Base-by-base conservation (phyloP, 2,329 filamentous ascomycete genomes). In the Didymella keratinophila region DNA sequence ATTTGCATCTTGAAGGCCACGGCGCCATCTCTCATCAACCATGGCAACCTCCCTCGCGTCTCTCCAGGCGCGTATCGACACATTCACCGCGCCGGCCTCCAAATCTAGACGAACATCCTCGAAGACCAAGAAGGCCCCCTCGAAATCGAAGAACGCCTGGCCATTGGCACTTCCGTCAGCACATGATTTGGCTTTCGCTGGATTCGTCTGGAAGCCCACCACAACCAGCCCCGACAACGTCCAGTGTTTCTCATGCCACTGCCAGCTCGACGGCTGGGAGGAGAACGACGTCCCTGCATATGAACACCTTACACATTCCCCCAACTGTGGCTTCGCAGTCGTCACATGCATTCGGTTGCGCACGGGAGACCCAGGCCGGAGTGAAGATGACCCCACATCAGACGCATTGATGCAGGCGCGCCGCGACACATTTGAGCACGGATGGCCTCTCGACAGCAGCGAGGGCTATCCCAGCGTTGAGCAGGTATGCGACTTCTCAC, bases 211-310 rank as follows among this genome's bases (percentile, higher is more conserved):
- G 79, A 86, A 88, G 60, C 94, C 95, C 2, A 87, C 86, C 14
- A 82, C 86, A 50, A 84, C 86, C 45, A 91, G 88, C 71, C 89
- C 89, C 36, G 95, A 99, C 76, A 98, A 98, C 76, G 91, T 91
- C 46, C 86, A 87, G 66, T 99, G 95, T 76, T 98, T 96, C 77
- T 83, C 93, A 36, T 99, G 95, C 79, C 82, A 87, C 62, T 90
- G 92, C 74, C 87, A 89, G 54, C 84, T 99, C 12, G 93, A 96
- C 74, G 93, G 93, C 59, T 99, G 95, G 95, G 94, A 98, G 70
- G 84, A 89, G 37, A 87, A 88, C 21, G 95, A 99, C 73, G 86
- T 92, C 60, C 92, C 95, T 0, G 81, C 96, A 4, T 83, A 84
- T 48, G 95, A 99, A 74, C 95, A 99, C 77, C 76, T 97, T 28